A percentile compares a stretch with the other conserved stretches of the same genome.
phyloP scores from a whole-genome alignment of 2,329 filamentous ascomycete genomes.

The Purpureocillium takamizusanense region DNA sequence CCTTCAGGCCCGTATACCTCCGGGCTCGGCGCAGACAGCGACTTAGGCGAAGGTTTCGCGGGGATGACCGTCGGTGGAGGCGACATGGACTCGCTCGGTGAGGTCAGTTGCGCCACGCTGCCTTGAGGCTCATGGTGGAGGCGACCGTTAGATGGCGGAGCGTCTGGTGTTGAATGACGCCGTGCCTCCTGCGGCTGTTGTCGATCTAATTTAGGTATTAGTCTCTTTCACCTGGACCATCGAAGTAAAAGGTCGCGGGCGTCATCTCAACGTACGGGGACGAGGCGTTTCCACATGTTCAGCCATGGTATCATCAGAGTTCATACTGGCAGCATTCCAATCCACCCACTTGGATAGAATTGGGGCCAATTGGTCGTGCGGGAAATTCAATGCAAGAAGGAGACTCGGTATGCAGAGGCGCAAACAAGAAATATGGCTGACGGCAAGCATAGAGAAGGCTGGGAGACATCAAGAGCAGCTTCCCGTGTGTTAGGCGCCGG shows the following conservation, averaged over 20 bases:
- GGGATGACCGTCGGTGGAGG: constrained; percentile 24
- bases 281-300: constrained; percentile 22
- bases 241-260: background rate
- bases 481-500: no score
- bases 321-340: constrained; percentile 22
- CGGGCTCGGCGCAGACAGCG: constrained; percentile 27
- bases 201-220: background rate
- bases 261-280: constrained; percentile 21
- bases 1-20: constrained; percentile 37
- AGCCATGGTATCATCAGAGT: constrained; percentile 24
- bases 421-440: constrained; percentile 20
- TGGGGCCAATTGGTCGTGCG: constrained; percentile 22
- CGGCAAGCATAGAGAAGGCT: constrained; percentile 6
- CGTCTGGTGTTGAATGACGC: background rate
- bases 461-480: background rate
- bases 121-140: background rate
- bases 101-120: background rate
- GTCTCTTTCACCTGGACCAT: background rate
- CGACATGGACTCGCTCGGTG: constrained; percentile 16
- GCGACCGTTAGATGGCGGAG: background rate
- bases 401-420: constrained; percentile 19
- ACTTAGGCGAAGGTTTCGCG: constrained; percentile 19
- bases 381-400: constrained; percentile 18
- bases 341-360: constrained; percentile 20
- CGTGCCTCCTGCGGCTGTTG: background rate